Base-by-base conservation (phyloP, 371 early-diverging fungal species). In the Scutellospora calospora region DNA sequence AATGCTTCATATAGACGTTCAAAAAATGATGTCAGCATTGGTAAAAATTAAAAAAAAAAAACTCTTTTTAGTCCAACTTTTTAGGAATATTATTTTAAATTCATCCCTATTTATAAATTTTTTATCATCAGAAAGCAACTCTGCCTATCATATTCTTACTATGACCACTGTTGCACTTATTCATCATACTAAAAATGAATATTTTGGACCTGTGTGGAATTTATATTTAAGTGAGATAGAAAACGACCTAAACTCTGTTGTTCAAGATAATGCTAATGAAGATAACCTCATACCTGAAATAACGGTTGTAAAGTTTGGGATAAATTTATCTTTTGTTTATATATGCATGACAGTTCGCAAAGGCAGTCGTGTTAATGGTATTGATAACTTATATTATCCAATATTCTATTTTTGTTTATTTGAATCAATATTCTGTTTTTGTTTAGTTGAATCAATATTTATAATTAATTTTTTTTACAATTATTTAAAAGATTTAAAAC, bases 331-430 rank as follows among this genome's bases (percentile, higher is more conserved):
- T 0, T 45, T 89, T 18, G 52, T 91, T 52, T 82, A 85, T 27
- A 84, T 91, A 63, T 86, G 88, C 35, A 88, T 90, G 11, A 89
- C 91, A 25, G 91, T 91, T 20, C 85, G 90, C 45, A 90, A 90
- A 69, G 90, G 88, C 41, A 87, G 82, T 52, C 89, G 91, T 82
- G 86, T 91, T 25, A 83, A 88, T 80, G 89, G 90, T 90, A 86
- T 16, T 29, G n/a, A 25, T 59, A 59, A 25, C 16, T 71, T 60
- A n/a, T 41, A 59, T 57, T 38, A 45, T 9, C 22, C 27, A 8
- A 9, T 12, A 45, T 45, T 11, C 9, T 1, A 45, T 45, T 45
- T 45, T 9, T 9, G 8, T 11, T 27, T 65, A 54, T 76, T 29
- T 16, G 22, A 8, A 51, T 35, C 18, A 69, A 41, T 49, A 57